Evolutionary conservation across 176 grass and related monocot genomes (phyloP).

Genomic region (Elymus sibiricus): DNA sequence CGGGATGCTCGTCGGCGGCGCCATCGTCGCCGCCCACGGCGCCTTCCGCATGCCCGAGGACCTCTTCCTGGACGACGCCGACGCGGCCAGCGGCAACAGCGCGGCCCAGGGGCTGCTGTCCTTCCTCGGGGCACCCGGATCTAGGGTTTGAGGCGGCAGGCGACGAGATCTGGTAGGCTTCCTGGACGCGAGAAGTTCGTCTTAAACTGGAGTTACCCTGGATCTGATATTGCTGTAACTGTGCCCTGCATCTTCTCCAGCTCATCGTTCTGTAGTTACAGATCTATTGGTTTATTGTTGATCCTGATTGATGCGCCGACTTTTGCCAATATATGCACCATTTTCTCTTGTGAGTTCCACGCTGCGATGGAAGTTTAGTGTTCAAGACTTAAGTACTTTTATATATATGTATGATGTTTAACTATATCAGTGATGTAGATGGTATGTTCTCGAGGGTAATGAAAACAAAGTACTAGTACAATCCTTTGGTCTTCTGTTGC

Average conservation of each 20-base stretch:
- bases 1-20: slow-evolving; percentile 65
- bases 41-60: slow-evolving; percentile 77
- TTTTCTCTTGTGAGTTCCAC: slow-evolving; percentile 18
- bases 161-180: slow-evolving; percentile 50
- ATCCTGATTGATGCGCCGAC: slow-evolving; percentile 9
- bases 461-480: neutral
- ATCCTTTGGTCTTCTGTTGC: neutral
- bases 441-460: neutral
- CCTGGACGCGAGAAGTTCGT: slow-evolving; percentile 7
- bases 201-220: slow-evolving; percentile 19
- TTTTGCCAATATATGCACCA: neutral
- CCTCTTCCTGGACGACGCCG: slow-evolving; percentile 81
- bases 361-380: slow-evolving; percentile 10
- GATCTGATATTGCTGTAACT: slow-evolving; percentile 36
- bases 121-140: slow-evolving; percentile 60
- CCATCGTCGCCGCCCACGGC: slow-evolving; percentile 72
- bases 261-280: slow-evolving; percentile 16
- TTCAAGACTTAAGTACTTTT: neutral
- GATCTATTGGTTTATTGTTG: slow-evolving; percentile 30
- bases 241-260: slow-evolving; percentile 6
- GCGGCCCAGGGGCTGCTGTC: slow-evolving; percentile 56
- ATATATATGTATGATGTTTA: slow-evolving; percentile 5
- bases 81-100: slow-evolving; percentile 32
- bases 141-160: slow-evolving; percentile 46
- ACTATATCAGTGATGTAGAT: slow-evolving; percentile 10